Percentiles rank a stretch among this genome's conserved stretches.
Evolutionary conservation across 768 basidiomycete species (phyloP).

Genomic region (Lactifluus subvellereus): DNA sequence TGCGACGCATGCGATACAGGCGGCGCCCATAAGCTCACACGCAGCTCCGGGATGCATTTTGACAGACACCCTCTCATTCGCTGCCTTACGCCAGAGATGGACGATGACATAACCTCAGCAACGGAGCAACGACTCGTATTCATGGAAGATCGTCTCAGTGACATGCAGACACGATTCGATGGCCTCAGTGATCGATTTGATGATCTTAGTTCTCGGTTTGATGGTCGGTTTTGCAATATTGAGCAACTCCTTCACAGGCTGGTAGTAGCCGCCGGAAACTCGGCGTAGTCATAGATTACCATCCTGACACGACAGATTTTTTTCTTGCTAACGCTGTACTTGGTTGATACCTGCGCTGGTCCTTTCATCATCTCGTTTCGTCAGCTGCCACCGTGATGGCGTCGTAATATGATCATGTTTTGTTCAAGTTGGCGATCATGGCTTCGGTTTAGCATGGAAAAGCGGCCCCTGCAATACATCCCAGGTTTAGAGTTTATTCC

Average conservation of each 20-base stretch:
- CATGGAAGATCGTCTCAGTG: slow-evolving; percentile 1
- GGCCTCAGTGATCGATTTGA: neutral
- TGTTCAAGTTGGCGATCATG: too few relatives aligned
- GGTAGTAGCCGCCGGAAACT: neutral
- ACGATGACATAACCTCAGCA: neutral
- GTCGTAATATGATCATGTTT: too few relatives aligned
- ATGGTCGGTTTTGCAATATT: neutral
- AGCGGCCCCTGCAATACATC: too few relatives aligned
- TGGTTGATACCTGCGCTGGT: too few relatives aligned
- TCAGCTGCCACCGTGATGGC: too few relatives aligned
- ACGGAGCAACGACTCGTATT: neutral
- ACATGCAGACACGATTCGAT: neutral
- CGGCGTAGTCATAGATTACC: neutral
- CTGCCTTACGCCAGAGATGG: neutral
- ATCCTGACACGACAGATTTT: too few relatives aligned
- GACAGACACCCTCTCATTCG: slow-evolving; percentile 15
- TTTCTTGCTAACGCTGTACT: too few relatives aligned
- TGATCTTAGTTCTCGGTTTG: neutral
- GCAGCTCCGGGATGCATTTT: slow-evolving; percentile 4
- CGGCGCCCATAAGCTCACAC: neutral
- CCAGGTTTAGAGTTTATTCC: too few relatives aligned
- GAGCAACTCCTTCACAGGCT: slow-evolving; percentile 1
- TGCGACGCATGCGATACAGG: slow-evolving; percentile 23
- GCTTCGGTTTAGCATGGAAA: too few relatives aligned
- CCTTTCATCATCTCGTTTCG: too few relatives aligned